These are phyloP conservation scores for Paralagenidium karlingii DNA, from an alignment of 352 stramenopile genomes.

Conservation along the genomic window DNA sequence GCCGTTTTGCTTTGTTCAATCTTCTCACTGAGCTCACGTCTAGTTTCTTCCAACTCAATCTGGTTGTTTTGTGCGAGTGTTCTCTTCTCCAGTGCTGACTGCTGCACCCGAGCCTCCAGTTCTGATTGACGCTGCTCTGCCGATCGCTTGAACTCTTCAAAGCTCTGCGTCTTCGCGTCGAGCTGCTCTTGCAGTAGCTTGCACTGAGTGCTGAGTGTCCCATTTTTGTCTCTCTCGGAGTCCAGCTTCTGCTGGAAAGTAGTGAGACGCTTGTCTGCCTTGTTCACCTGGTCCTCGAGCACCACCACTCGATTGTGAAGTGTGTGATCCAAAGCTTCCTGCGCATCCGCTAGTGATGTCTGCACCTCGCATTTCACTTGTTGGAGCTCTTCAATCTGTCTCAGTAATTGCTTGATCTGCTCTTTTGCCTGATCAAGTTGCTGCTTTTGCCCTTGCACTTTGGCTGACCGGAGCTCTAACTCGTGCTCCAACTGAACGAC, in stretches of 20 bases:
- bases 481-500: conserved; percentile 24
- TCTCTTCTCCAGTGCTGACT: no score
- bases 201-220: no score
- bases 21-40: conserved; percentile 22
- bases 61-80: no score
- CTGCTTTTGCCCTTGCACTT: conserved; percentile 14
- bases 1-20: conserved; percentile 36
- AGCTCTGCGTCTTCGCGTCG: no score
- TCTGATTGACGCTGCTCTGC: no score
- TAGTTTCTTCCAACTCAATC: no score
- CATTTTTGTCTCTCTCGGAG: no score
- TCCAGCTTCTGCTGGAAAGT: conserved; percentile 9
- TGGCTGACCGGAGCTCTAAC: conserved; percentile 14
- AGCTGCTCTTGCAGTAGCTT: no score
- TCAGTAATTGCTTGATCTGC: no score
- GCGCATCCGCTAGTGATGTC: conserved; percentile 3
- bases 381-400: no score
- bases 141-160: no score
- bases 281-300: conserved; percentile 1
- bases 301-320: conserved; percentile 1
- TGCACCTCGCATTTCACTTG: conserved; percentile 13
- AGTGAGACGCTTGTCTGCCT: conserved; percentile 1
- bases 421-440: conserved; percentile 15
- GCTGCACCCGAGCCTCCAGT: no score
- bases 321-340: not conserved